Evolutionary conservation across 441 rosid species (phyloP), one percentile per base, ranked within the genome.

Genomic region (Jatropha podagrica): DNA sequence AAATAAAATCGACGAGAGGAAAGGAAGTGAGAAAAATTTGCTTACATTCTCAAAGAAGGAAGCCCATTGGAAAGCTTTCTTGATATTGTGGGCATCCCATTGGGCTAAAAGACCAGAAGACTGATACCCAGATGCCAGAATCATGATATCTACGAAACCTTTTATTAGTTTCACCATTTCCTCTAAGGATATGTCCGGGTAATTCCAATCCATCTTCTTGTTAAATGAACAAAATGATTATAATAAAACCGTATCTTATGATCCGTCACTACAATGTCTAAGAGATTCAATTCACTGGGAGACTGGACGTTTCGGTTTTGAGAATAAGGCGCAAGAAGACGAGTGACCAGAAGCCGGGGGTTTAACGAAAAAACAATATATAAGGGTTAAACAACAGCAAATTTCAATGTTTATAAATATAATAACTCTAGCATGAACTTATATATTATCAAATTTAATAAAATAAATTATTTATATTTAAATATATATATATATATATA

Each of bases 61-160:
- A 76, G 86, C 93, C 98, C 96, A 94, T n/a, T 87, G 91, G 69
- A 94, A 78, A 81, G 94, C 88, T 80, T 84, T 90, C 59, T 70
- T 86, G 84, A 89, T 83, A 78, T 86, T 88, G 11, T 52, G 77
- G 55, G 84, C 75, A 74, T 94, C 92, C 95, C 97, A 94, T 67
- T 85, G 87, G 62, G 90, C 92, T 18, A 81, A 80, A 76, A 65
- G 79, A 73, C 96, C 97, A 75, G 94, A 85, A 20, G 98, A 94
- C 66, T 84, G 97, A 84, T 81, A 88, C 87, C 92, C 97, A 81
- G 96, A 88, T 74, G 89, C 88, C 12, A 92, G 81, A 72, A 91
- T 85, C 75, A 91, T 81, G 27, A 92, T 78, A 85, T 91, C 97
- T 27, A 90, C 90, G 77, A 92, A 89, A 81, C 97, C 98, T 82